Evolutionary conservation across 805 yeast species (phyloP).

Genomic region (Metschnikowia koreensis): DNA sequence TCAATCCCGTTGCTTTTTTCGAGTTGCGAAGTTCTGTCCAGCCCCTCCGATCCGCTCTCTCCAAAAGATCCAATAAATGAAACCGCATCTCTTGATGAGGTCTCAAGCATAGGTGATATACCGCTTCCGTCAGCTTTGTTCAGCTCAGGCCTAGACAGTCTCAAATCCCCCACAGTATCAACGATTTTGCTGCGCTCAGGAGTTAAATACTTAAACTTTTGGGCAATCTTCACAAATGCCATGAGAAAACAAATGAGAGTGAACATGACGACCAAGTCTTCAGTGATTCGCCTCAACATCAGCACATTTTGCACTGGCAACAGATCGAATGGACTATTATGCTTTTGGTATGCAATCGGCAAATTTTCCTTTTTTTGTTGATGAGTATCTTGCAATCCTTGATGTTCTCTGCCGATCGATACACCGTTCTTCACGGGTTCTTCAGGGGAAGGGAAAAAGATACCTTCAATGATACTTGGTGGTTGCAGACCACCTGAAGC

Average conservation of each 20-base stretch:
- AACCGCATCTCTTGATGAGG: constrained; percentile 2
- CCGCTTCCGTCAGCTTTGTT: neutral
- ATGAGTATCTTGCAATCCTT: constrained; percentile 7
- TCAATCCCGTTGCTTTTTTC: neutral
- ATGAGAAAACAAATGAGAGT: constrained; percentile 36
- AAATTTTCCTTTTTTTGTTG: constrained; percentile 3
- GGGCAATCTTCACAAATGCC: constrained; percentile 27
- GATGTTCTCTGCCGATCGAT: constrained; percentile 7
- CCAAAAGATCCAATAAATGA: neutral
- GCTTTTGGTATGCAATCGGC: constrained; percentile 8
- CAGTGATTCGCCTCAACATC: constrained; percentile 37
- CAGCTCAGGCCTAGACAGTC: neutral
- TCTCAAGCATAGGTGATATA: neutral
- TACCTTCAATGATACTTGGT: constrained; percentile 37
- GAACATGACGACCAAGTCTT: constrained; percentile 49
- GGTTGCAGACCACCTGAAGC: neutral
- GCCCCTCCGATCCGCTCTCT: neutral
- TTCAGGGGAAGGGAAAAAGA: constrained; percentile 28
- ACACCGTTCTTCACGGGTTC: neutral
- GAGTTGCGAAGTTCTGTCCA: neutral
- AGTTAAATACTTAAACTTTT: constrained; percentile 9
- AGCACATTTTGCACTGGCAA: constrained; percentile 7
- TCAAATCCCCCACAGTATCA: neutral
- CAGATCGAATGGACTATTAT: neutral
- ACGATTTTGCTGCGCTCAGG: constrained; percentile 1